phyloP scores from a whole-genome alignment of 352 stramenopile species.

The Phytophthora litchii region DNA sequence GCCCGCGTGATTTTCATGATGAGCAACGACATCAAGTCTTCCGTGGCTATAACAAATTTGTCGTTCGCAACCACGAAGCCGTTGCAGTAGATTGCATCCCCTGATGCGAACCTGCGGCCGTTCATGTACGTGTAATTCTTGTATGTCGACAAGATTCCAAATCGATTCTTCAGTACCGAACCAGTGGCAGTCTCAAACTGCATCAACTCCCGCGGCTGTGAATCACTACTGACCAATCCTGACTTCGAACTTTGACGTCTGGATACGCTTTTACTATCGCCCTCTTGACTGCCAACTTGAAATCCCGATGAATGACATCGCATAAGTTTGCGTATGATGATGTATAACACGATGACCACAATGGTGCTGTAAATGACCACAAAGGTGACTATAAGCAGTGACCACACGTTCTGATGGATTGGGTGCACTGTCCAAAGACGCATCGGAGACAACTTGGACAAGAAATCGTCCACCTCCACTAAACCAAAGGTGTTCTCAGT shows the following conservation, averaged over 20 bases:
- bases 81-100: conserved; percentile 62
- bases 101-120: conserved; percentile 24
- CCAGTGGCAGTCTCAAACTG: conserved; percentile 43
- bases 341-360: conserved; percentile 34
- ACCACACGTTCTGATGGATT: conserved; percentile 28
- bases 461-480: conserved; percentile 30
- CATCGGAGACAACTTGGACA: conserved; percentile 39
- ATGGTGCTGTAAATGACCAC: conserved; percentile 34
- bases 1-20: conserved; percentile 49
- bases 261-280: conserved; percentile 1
- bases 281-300: conserved; percentile 14
- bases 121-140: conserved; percentile 48
- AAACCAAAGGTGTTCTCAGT: conserved; percentile 12
- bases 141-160: conserved; percentile 46
- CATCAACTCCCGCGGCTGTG: conserved; percentile 24
- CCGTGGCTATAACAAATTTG: conserved; percentile 54
- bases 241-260: conserved; percentile 10
- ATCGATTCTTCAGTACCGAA: conserved; percentile 37
- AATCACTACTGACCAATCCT: conserved; percentile 15
- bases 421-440: conserved; percentile 32
- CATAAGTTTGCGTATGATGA: conserved; percentile 32
- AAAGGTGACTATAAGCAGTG: conserved; percentile 24
- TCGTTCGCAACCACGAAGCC: conserved; percentile 60
- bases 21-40: conserved; percentile 45
- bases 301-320: conserved; percentile 3